phyloP scores from a whole-genome alignment of 352 stramenopile genomes.

The Plasmopara halstedii region DNA sequence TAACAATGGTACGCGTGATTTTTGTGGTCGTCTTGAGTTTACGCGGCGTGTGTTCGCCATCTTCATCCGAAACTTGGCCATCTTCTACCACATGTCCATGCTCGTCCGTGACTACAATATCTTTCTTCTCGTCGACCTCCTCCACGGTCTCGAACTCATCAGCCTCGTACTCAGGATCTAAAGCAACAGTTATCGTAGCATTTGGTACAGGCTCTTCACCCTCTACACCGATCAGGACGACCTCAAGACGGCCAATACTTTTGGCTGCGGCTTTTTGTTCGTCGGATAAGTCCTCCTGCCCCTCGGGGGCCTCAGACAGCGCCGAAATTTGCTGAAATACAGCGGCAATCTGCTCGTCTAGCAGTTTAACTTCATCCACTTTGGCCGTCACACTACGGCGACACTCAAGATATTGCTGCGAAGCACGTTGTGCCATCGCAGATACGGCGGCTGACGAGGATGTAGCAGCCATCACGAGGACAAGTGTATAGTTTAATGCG shows the following conservation, averaged over 20 bases:
- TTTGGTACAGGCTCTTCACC: conserved; percentile 46
- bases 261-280: conserved; percentile 33
- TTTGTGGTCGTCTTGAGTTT: conserved; percentile 57
- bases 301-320: conserved; percentile 32
- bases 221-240: conserved; percentile 48
- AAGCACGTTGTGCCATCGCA: conserved; percentile 68
- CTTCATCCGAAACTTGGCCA: conserved; percentile 23
- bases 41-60: conserved; percentile 25
- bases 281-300: conserved; percentile 19
- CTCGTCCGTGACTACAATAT: conserved; percentile 42
- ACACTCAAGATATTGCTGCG: conserved; percentile 77
- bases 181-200: conserved; percentile 50
- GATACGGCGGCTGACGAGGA: conserved; percentile 41
- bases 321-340: conserved; percentile 65
- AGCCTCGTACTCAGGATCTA: conserved; percentile 74
- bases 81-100: conserved; percentile 38
- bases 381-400: conserved; percentile 71
- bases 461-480: conserved; percentile 34
- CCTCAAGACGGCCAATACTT: conserved; percentile 65
- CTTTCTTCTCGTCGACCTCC: conserved; percentile 49
- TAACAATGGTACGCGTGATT: conserved; percentile 45
- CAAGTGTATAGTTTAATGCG: neutral
- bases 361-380: conserved; percentile 65
- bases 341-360: conserved; percentile 65
- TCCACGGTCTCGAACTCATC: conserved; percentile 50